These are phyloP conservation scores for Piromyces finnis DNA, from an alignment of 192 early-diverging fungal species.

Conservation along the genomic window DNA sequence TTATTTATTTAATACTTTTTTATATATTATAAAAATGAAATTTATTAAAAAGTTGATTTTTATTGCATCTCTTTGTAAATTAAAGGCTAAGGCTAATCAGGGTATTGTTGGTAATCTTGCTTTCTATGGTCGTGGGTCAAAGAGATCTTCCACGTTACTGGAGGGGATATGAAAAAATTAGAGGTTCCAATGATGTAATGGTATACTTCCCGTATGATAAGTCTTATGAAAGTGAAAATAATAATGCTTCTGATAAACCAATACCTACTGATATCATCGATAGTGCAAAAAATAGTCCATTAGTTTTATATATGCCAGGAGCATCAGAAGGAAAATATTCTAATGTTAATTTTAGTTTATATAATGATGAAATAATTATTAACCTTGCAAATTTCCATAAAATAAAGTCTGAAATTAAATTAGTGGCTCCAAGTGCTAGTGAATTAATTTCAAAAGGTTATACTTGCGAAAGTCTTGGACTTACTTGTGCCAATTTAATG, in stretches of 20 bases:
- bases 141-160: neutral
- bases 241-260: neutral
- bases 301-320: neutral
- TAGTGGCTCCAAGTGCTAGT: neutral
- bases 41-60: too few species aligned
- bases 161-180: neutral
- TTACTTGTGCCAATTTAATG: neutral
- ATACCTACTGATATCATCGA: neutral
- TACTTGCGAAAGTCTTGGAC: neutral
- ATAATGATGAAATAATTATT: neutral
- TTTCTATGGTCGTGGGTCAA: neutral
- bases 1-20: too few species aligned
- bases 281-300: neutral
- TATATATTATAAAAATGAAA: too few species aligned
- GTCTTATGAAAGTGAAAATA: neutral
- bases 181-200: neutral
- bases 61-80: too few species aligned
- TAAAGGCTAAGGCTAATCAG: too few species aligned
- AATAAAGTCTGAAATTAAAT: neutral
- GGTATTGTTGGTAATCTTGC: neutral
- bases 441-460: neutral
- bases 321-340: neutral
- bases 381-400: neutral
- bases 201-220: neutral
- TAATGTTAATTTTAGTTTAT: neutral